Conservation (phyloP, 805 yeast species). For the Aciculoconidium aculeatum region DNA sequence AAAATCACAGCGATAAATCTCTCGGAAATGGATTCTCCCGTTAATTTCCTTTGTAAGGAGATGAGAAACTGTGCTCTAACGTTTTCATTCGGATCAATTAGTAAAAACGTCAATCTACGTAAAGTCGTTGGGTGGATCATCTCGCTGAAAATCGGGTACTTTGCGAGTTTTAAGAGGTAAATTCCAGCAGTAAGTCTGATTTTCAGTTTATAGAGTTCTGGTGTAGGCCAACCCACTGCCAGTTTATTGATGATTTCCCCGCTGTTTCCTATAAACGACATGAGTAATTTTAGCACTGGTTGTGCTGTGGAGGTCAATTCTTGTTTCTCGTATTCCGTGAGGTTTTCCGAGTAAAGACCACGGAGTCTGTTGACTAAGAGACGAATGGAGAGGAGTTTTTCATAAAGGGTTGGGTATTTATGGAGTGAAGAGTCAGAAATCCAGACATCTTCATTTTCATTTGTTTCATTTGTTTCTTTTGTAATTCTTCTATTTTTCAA, state of each 20-base stretch:
- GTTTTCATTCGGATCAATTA: slow-evolving; percentile 59
- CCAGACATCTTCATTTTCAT: slow-evolving; percentile 36
- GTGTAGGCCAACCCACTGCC: slow-evolving; percentile 51
- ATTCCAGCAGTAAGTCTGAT: slow-evolving; percentile 66
- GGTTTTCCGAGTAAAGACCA: slow-evolving; percentile 9
- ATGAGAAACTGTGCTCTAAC: slow-evolving; percentile 52
- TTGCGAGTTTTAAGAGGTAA: slow-evolving; percentile 58
- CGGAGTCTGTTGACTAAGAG: slow-evolving; percentile 57
- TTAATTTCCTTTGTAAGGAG: slow-evolving; percentile 45
- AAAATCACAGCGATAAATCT: slow-evolving; percentile 63
- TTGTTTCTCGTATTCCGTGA: slow-evolving; percentile 23
- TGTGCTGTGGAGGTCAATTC: slow-evolving; percentile 41
- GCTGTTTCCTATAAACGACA: slow-evolving; percentile 62
- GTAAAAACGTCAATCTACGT: slow-evolving; percentile 47
- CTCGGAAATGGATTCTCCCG: slow-evolving; percentile 51
- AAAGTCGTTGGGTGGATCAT: slow-evolving; percentile 49
- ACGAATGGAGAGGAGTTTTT: slow-evolving; percentile 49
- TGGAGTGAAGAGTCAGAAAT: slow-evolving; percentile 40
- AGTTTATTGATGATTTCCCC: slow-evolving; percentile 64
- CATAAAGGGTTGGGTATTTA: slow-evolving; percentile 28
- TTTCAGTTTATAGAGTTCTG: slow-evolving; percentile 52
- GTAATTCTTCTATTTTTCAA: slow-evolving; percentile 43
- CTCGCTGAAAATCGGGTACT: slow-evolving; percentile 44
- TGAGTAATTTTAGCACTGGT: slow-evolving; percentile 62
- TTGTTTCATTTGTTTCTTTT: slow-evolving; percentile 19